Evolutionary conservation across 2,329 filamentous ascomycete species (phyloP), one percentile per base, ranked within the genome.

Genomic region (Gaeumannomyces sp.): DNA sequence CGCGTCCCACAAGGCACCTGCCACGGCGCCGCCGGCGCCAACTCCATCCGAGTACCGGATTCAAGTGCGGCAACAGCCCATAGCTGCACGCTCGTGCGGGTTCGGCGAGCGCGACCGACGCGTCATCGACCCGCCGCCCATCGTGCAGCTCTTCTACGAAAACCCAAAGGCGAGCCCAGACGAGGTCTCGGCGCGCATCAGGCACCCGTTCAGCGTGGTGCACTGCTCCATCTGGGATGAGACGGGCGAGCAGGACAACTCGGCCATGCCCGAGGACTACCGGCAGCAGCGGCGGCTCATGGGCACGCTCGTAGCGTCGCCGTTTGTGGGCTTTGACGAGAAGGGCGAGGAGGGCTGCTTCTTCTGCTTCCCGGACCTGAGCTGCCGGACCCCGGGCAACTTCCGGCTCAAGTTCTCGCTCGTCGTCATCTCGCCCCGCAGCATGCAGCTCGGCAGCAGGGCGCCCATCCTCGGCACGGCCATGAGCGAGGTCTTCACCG

Each of bases 351-450:
- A 92, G 68, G 91, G 91, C 1, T 92, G 89, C 72, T 95, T 94
- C 79, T 95, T 94, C 75, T 92, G 90, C 73, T 95, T 95, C 73
- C 89, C 90, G 0, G 91, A 95, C 72, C 80, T 95, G 27, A 93
- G 89, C 4, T 92, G 90, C 73, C 85, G 91, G 45, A 93, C 89
- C 0, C 87, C 91, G 1, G 91, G 91, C 27, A 80, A 80, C n/a
- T 95, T 91, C 74, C 83, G 89, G 25, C 82, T 95, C 64, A 86
- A 85, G 60, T 94, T 95, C 74, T 85, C 85, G 53, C 80, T 94
- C 28, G 85, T 93, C 72, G 84, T 90, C 66, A 83, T 94, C 58
- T 87, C 93, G 68, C 87, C 88, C 2, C 76, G 76, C 50, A 78
- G 79, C 61, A 83, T 86, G 75, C 77, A 78, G 19, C 82, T 82